Conservation (phyloP, 129 eudicot genomes). For the Artemisia argyi region DNA sequence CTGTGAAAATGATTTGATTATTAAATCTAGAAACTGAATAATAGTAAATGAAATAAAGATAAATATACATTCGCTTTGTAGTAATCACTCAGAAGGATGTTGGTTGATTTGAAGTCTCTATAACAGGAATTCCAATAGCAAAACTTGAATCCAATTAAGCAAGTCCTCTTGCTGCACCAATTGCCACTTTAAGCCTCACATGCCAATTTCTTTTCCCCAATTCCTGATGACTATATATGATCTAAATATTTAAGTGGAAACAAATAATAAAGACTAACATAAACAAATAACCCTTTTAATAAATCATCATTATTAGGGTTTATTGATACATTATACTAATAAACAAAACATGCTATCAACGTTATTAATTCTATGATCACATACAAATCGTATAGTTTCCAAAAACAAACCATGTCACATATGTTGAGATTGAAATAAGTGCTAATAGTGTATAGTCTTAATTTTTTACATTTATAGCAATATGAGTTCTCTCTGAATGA, state of each 20-base stretch:
- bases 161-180: conserved; percentile 96
- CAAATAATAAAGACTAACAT: too few relatives aligned
- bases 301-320: too few relatives aligned
- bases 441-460: too few relatives aligned
- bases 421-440: too few relatives aligned
- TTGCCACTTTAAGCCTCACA: conserved; percentile 84
- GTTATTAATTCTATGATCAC: too few relatives aligned
- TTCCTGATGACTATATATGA: conserved; percentile 43
- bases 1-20: conserved; percentile 34
- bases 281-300: not conserved
- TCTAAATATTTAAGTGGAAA: not conserved
- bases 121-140: conserved; percentile 32
- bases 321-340: too few relatives aligned
- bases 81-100: conserved; percentile 48
- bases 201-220: conserved; percentile 83
- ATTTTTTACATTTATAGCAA: too few relatives aligned
- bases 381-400: too few relatives aligned
- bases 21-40: not conserved
- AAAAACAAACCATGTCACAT: too few relatives aligned
- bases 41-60: not conserved
- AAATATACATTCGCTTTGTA: conserved; percentile 82
- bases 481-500: too few relatives aligned
- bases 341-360: too few relatives aligned
- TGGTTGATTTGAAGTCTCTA: conserved; percentile 97
- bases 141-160: conserved; percentile 88